Evolutionary conservation across 2,329 filamentous ascomycete species (phyloP), one percentile per base, ranked within the genome.

Genomic region (Talaromyces sp.): DNA sequence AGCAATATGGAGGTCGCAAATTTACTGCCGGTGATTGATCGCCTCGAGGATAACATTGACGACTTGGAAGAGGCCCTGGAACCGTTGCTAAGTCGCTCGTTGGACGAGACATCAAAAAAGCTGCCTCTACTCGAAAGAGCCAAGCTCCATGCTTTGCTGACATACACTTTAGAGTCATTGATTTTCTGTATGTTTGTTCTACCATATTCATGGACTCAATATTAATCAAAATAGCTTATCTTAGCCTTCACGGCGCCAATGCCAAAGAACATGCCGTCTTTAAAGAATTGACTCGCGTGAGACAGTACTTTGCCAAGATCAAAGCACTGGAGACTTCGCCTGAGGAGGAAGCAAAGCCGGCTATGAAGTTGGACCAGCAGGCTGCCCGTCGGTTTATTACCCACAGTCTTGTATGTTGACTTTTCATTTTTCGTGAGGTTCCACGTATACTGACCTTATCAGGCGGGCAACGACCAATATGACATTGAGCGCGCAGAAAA

Each of bases 81-180:
- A 68, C 92, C 94, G n/a, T 81, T 98, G 6, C 80, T 96, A 31
- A 82, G 83, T 41, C 83, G 84, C 59, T 77, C 85, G 1, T 80
- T 97, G 50, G 82, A 87, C 60, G 86, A 89, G 47, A 85, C 87
- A 64, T 87, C 92, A 5, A 88, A 87, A 63, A 92, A 92, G 74
- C 83, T 98, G 33, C 93, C 94, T 1, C 84, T 98, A n/a, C 84
- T 99, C 67, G 94, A 98, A 82, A 93, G 92, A 80, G 93, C 95
- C 8, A 97, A 98, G 80, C 87, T 97, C 66, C 92, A 96, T 75
- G 89, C 95, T n/a, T 83, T 96, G 22, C 84, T 89, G 60, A 90
- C 92, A 19, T 99, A 98, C 76, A 86, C 93, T 0, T 89, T 99
- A 68, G 94, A 98, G 74, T 96, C 93, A 0, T 82, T 97, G 10